phyloP scores from a whole-genome alignment of 1,139 yeast genomes.

The Hanseniaspora uvarum region DNA sequence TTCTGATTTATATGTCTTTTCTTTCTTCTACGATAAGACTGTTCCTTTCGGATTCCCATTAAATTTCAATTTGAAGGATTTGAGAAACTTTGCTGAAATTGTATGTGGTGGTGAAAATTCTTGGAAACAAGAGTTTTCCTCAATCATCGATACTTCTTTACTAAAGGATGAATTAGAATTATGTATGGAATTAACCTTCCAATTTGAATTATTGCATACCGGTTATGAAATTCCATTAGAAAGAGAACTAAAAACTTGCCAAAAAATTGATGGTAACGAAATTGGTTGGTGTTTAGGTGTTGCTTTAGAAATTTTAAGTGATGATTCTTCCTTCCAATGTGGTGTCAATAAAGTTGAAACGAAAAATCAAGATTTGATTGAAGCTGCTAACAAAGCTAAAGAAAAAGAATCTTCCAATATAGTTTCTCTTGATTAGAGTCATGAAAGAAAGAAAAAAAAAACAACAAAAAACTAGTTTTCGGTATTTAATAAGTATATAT shows the following conservation, averaged over 20 bases:
- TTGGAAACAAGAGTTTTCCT: slow-evolving; percentile 54
- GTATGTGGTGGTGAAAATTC: slow-evolving; percentile 75
- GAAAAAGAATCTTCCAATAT: not conserved
- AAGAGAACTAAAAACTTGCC: slow-evolving; percentile 86
- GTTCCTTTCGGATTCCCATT: slow-evolving; percentile 90
- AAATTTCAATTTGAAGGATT: slow-evolving; percentile 74
- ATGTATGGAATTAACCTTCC: slow-evolving; percentile 87
- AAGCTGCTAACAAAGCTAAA: not conserved
- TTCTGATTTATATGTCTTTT: slow-evolving; percentile 76
- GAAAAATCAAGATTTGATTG: not conserved
- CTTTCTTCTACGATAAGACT: slow-evolving; percentile 90
- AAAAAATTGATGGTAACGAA: slow-evolving; percentile 77
- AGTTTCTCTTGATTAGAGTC: not conserved
- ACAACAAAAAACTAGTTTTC: no score
- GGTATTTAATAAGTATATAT: not conserved
- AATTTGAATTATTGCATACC: slow-evolving; percentile 77
- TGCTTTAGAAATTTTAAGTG: slow-evolving; percentile 73
- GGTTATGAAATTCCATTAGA: slow-evolving; percentile 90
- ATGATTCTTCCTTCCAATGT: slow-evolving; percentile 26
- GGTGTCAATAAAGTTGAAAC: not conserved
- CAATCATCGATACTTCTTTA: slow-evolving; percentile 57
- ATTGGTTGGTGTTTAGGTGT: slow-evolving; percentile 99
- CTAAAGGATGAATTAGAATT: slow-evolving; percentile 75
- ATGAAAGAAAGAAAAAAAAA: no score
- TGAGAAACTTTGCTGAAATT: slow-evolving; percentile 65